Evolutionary conservation across 2,329 filamentous ascomycete species (phyloP), one percentile per base, ranked within the genome.

Genomic region (Fusarium keratoplasticum): DNA sequence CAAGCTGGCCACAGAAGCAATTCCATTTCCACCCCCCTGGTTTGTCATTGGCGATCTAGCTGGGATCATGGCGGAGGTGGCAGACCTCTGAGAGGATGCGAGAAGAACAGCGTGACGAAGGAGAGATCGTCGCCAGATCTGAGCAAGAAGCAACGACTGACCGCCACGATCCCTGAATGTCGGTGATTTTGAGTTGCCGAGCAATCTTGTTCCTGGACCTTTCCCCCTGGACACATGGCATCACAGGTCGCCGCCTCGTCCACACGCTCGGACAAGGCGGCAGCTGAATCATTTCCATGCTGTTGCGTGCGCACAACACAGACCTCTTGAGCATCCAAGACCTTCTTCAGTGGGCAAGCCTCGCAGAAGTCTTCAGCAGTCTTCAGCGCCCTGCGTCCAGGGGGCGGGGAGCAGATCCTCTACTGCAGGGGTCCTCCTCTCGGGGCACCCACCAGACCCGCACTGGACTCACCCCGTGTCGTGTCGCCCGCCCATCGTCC

Each of bases 51-150:
- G 25, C 29, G 59, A 25, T 61, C 59, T 61, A 50, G 35, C 38
- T 35, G 40, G 59, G 58, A 47, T 61, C 25, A 60, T 38, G 38
- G 38, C 36, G 27, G 59, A 50, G 59, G 38, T 44, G 36, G 58
- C 38, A 61, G 25, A 42, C 27, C 36, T 14, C 25, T 57, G 61
- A 63, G 25, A 59, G 22, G 47, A 27, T 52, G 60, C 52, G 71
- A 63, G 57, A 35, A 55, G 55, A 47, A 47, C 42, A 54, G 35
- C 59, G 50, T 20, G n/a, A 62, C 31, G 44, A 64, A 70, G 61
- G 16, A 64, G 57, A 66, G 72, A 74, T 74, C 72, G 69, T 69
- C 72, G 42, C 36, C 38, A 57, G 71, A 74, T 74, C 69, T 75
- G 25, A 67, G 33, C 38, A 69, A 52, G 61, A 73, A 73, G 64